These are phyloP conservation scores for Nelumbo lutea DNA, from an alignment of 164 flowering plant species.

Conservation along the genomic window DNA sequence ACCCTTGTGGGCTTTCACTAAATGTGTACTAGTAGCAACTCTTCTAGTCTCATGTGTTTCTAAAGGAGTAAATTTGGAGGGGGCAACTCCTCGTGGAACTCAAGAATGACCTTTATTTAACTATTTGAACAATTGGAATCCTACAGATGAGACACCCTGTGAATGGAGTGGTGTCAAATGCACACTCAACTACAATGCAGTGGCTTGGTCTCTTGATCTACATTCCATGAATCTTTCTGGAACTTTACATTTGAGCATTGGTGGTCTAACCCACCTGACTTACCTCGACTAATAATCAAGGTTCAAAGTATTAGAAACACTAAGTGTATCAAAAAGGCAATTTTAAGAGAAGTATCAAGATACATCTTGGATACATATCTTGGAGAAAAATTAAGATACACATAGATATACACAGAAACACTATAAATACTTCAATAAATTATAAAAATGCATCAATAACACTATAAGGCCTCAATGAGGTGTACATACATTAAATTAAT, in stretches of 20 bases:
- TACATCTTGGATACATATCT: too few relatives aligned
- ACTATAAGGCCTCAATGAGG: too few relatives aligned
- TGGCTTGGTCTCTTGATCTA: neutral
- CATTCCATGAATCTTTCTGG: neutral
- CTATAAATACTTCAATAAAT: too few relatives aligned
- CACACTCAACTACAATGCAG: neutral
- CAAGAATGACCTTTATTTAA: constrained; percentile 14
- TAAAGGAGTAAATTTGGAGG: constrained; percentile 15
- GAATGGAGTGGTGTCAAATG: constrained; percentile 19
- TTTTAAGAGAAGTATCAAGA: too few relatives aligned
- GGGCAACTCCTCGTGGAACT: constrained; percentile 13
- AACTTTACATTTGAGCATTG: neutral
- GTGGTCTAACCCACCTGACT: neutral
- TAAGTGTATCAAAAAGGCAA: too few relatives aligned
- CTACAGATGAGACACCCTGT: constrained; percentile 15
- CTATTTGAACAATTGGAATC: constrained; percentile 17
- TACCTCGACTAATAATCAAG: neutral
- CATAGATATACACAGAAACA: too few relatives aligned
- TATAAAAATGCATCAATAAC: too few relatives aligned
- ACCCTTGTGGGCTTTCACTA: neutral
- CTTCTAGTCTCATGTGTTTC: neutral
- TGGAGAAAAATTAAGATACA: too few relatives aligned
- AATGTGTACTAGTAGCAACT: neutral
- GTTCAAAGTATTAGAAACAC: too few relatives aligned
- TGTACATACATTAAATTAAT: too few relatives aligned